Conservation (phyloP, 2,329 filamentous ascomycete species). For the Aspergillus pseudoterreus region DNA sequence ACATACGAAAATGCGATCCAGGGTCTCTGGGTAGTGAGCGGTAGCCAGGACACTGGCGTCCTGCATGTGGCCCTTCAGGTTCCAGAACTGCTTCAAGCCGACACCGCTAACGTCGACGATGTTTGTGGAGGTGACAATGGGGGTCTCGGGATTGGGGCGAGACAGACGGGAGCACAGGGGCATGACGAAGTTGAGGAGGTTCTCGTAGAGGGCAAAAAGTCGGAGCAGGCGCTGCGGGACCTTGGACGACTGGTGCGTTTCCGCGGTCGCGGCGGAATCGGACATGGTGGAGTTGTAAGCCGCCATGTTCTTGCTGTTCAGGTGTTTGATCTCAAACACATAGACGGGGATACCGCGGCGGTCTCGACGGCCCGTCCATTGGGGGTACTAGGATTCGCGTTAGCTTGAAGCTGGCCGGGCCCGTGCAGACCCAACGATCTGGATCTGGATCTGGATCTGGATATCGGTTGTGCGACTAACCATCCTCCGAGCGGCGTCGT, state of each 20-base stretch:
- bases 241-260: conserved; percentile 57
- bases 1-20: conserved; percentile 70
- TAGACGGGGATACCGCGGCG: conserved; percentile 88
- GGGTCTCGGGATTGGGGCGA: conserved; percentile 71
- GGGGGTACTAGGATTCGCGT: conserved; percentile 64
- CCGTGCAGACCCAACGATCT: too few relatives aligned
- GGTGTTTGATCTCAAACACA: conserved; percentile 78
- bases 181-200: conserved; percentile 80
- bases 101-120: conserved; percentile 91
- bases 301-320: conserved; percentile 77
- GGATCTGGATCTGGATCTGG: too few relatives aligned
- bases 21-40: conserved; percentile 89
- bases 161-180: conserved; percentile 78
- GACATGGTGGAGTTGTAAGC: conserved; percentile 62
- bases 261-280: conserved; percentile 48
- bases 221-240: conserved; percentile 70
- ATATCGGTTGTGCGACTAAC: conserved; percentile 45
- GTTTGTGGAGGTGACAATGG: conserved; percentile 88
- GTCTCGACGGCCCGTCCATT: conserved; percentile 91
- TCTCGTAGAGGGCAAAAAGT: conserved; percentile 90
- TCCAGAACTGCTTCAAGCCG: conserved; percentile 92
- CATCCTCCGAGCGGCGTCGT: conserved; percentile 70
- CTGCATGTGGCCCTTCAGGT: conserved; percentile 90
- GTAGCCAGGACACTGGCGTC: conserved; percentile 83
- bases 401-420: neutral